Evolutionary conservation across 1,284 basidiomycete genomes (phyloP).

Genomic region (Ceratobasidium sp.): DNA sequence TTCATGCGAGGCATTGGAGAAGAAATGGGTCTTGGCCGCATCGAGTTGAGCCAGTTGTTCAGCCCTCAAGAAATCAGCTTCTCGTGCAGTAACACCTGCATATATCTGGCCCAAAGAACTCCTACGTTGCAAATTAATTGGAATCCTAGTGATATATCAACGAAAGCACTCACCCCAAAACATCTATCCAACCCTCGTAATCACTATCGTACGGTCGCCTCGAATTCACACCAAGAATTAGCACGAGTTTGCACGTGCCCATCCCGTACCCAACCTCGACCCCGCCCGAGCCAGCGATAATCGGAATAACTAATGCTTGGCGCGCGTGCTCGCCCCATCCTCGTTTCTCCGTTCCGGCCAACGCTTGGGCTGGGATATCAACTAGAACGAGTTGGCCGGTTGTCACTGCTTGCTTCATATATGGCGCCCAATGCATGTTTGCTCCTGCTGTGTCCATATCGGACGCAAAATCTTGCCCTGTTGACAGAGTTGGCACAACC

Average conservation of each 20-base stretch:
- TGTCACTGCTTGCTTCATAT: conserved; percentile 18
- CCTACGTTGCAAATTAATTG: neutral
- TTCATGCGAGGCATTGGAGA: conserved; percentile 50
- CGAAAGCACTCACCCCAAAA: conserved; percentile 6
- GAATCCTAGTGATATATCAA: neutral
- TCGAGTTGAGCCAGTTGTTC: conserved; percentile 49
- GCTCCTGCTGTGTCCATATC: neutral
- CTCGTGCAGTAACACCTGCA: conserved; percentile 15
- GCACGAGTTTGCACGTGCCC: conserved; percentile 33
- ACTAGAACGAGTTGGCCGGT: conserved; percentile 20
- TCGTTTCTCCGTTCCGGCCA: conserved; percentile 21
- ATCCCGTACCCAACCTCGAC: conserved; percentile 31
- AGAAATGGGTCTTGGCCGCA: conserved; percentile 50
- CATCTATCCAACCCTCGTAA: conserved; percentile 37
- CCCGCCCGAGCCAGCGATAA: conserved; percentile 29
- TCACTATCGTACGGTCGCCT: conserved; percentile 40
- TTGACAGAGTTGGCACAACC: conserved; percentile 9
- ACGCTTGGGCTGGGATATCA: neutral
- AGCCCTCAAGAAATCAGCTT: conserved; percentile 23
- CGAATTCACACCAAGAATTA: conserved; percentile 41
- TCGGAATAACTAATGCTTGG: conserved; percentile 34
- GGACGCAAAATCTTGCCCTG: neutral
- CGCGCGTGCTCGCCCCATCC: conserved; percentile 29
- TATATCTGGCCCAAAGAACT: conserved; percentile 33
- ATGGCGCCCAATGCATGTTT: conserved; percentile 9